These are phyloP conservation scores for Metarhizium brunneum DNA, from an alignment of 2,329 filamentous ascomycete genomes.

Conservation along the genomic window DNA sequence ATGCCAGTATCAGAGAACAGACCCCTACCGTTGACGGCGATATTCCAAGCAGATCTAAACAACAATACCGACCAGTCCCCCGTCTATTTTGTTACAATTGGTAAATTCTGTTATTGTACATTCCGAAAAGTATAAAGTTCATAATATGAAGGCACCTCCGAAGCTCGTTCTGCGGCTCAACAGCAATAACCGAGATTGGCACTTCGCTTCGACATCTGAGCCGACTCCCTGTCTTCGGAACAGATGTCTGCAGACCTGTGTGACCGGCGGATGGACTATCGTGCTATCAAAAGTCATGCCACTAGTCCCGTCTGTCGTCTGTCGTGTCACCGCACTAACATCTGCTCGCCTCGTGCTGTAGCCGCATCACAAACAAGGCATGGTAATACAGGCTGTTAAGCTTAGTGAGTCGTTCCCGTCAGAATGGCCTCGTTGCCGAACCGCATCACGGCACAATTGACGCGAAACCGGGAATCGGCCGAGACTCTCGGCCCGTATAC, in stretches of 20 bases:
- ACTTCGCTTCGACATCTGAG: neutral
- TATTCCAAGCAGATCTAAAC: neutral
- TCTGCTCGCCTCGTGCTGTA: constrained; percentile 1
- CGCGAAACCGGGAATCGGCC: neutral
- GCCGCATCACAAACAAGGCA: neutral
- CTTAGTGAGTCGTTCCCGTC: neutral
- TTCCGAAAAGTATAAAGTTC: no score
- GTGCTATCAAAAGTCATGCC: neutral
- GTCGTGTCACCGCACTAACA: neutral
- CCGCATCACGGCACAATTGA: neutral
- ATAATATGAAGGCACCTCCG: neutral
- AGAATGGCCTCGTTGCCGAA: neutral
- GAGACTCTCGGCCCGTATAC: neutral
- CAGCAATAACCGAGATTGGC: neutral
- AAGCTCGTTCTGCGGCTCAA: neutral
- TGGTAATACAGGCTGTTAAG: neutral
- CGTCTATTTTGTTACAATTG: neutral
- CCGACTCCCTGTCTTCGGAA: neutral
- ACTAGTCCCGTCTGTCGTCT: neutral
- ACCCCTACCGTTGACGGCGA: neutral
- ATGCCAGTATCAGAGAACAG: no score
- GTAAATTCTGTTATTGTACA: neutral
- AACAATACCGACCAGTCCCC: neutral
- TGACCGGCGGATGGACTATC: neutral
- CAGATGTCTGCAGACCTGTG: neutral